A percentile compares a stretch with the other conserved stretches of the same genome.
These are phyloP conservation scores for Raffaelea deltoideospora DNA, from an alignment of 2,329 filamentous ascomycete species.

Conservation along the genomic window DNA sequence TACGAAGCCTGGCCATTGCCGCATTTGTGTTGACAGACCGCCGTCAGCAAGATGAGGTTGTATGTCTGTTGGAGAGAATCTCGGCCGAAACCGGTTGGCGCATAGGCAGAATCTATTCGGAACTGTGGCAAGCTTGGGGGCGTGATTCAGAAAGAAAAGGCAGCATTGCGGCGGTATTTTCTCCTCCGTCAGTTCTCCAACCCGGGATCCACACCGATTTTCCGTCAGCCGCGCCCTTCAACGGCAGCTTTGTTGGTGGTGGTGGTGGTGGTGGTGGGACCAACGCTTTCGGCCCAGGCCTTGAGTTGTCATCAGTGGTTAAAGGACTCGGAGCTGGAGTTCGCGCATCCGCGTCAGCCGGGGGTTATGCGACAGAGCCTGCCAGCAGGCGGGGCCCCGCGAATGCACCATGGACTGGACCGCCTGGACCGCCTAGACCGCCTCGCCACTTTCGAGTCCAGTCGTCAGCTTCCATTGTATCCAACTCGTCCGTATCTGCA, in stretches of 20 bases:
- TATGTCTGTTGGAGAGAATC: slow-evolving; percentile 62
- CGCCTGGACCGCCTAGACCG: background rate
- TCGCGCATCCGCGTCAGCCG: no score
- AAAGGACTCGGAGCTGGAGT: no score
- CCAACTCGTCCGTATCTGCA: background rate
- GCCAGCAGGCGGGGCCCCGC: no score
- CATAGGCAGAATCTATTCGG: slow-evolving; percentile 53
- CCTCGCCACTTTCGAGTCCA: background rate
- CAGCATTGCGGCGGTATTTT: background rate
- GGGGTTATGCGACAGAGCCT: no score
- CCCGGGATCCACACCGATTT: background rate
- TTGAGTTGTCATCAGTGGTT: no score
- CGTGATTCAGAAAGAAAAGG: slow-evolving; percentile 34
- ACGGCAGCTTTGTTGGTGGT: background rate
- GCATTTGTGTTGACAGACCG: slow-evolving; percentile 54
- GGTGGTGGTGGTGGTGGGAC: no score
- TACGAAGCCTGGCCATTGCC: slow-evolving; percentile 65
- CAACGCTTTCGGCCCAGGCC: no score
- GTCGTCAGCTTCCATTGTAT: background rate
- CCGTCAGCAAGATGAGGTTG: slow-evolving; percentile 65
- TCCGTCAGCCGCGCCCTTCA: background rate
- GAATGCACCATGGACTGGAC: background rate
- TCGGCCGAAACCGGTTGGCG: slow-evolving; percentile 65
- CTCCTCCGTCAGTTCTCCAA: background rate
- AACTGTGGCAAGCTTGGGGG: slow-evolving; percentile 64